Percentiles rank a stretch among this genome's conserved stretches.
Evolutionary conservation across 768 basidiomycete species (phyloP).

Genomic region (Coprinopsis marcescibilis): DNA sequence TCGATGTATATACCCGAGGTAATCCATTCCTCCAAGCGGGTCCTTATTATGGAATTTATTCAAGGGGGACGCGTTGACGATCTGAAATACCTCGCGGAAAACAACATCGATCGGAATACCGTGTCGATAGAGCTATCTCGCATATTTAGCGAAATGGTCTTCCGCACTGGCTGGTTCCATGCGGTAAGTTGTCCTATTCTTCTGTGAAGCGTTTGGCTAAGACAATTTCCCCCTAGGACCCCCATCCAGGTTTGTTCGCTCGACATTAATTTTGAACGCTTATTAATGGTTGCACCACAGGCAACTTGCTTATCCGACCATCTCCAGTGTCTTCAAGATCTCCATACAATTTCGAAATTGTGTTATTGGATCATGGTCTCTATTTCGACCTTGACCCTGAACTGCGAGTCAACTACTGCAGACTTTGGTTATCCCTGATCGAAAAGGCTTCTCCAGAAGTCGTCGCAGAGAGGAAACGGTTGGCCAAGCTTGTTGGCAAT

Average conservation of each 20-base stretch:
- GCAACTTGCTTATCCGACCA: slow-evolving; percentile 88
- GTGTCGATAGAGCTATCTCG: slow-evolving; percentile 85
- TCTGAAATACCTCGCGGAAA: slow-evolving; percentile 69
- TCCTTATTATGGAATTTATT: slow-evolving; percentile 94
- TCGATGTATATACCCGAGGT: slow-evolving; percentile 88
- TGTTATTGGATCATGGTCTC: slow-evolving; percentile 87
- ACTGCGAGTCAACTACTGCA: slow-evolving; percentile 77
- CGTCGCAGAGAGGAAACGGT: slow-evolving; percentile 68
- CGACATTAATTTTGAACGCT: not conserved
- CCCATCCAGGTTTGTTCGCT: slow-evolving; percentile 59
- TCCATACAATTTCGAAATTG: slow-evolving; percentile 94
- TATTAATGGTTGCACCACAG: slow-evolving; percentile 33
- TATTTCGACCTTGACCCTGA: slow-evolving; percentile 87
- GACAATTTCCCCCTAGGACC: slow-evolving; percentile 48
- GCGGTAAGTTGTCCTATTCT: slow-evolving; percentile 43
- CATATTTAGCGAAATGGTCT: slow-evolving; percentile 95
- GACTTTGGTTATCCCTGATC: slow-evolving; percentile 89
- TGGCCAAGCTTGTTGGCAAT: slow-evolving; percentile 88
- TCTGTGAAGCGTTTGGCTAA: slow-evolving; percentile 1
- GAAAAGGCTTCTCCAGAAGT: slow-evolving; percentile 60
- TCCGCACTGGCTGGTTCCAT: slow-evolving; percentile 88
- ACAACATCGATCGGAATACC: slow-evolving; percentile 88
- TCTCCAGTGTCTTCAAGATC: slow-evolving; percentile 56
- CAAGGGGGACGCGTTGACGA: slow-evolving; percentile 88
- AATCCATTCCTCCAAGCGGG: slow-evolving; percentile 72